Evolutionary conservation across 2,329 filamentous ascomycete species (phyloP).

Genomic region (Pseudogymnoascus sp.): DNA sequence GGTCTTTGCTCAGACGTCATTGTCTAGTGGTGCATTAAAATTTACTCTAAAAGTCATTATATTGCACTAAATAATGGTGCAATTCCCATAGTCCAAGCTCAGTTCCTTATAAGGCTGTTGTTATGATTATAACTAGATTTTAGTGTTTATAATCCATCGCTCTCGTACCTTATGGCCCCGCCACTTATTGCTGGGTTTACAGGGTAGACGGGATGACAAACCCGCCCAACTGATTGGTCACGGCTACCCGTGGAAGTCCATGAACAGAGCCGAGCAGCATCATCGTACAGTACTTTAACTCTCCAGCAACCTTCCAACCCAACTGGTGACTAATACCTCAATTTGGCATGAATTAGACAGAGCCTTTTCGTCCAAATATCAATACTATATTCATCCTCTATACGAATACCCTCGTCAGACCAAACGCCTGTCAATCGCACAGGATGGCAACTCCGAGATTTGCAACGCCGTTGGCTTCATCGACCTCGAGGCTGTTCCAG

Average conservation of each 20-base stretch:
- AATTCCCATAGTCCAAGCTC: background rate
- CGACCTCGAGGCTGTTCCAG: constrained; percentile 9
- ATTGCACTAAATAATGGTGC: background rate
- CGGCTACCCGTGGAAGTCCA: background rate
- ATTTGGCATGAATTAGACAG: background rate
- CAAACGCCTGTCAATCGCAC: background rate
- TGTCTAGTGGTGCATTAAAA: background rate
- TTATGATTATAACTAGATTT: background rate
- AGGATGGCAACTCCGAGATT: constrained; percentile 25
- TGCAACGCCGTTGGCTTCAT: constrained; percentile 25
- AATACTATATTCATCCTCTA: background rate
- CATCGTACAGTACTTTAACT: background rate
- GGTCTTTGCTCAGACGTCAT: background rate
- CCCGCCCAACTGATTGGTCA: background rate
- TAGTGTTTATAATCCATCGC: background rate
- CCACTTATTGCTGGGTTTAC: background rate
- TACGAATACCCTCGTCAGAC: background rate
- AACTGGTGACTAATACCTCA: background rate
- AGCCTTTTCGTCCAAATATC: background rate
- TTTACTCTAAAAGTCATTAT: background rate
- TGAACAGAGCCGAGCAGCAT: background rate
- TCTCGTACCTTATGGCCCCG: background rate
- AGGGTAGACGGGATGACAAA: background rate
- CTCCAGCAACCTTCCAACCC: background rate
- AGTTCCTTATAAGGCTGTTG: background rate